phyloP scores from a whole-genome alignment of 2,329 filamentous ascomycete genomes.

The Hypoxylon sp. region DNA sequence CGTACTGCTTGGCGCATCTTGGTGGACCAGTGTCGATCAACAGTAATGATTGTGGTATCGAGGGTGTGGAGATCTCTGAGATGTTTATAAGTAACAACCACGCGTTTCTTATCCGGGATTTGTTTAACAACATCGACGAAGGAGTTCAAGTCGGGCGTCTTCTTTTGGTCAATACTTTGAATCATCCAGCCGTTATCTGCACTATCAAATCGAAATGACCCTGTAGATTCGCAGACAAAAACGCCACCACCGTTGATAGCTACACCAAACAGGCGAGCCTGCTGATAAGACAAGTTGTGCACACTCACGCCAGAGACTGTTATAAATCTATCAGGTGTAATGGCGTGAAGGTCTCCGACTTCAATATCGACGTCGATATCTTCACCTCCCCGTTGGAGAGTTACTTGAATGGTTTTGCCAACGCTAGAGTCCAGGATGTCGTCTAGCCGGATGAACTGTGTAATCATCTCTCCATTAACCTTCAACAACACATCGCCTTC shows the following conservation, averaged over 20 bases:
- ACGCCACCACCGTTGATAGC: slow-evolving; percentile 79
- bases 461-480: slow-evolving; percentile 91
- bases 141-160: slow-evolving; percentile 83
- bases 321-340: slow-evolving; percentile 95
- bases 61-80: slow-evolving; percentile 93
- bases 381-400: slow-evolving; percentile 88
- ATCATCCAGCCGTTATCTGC: slow-evolving; percentile 93
- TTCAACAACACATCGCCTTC: slow-evolving; percentile 94
- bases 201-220: slow-evolving; percentile 93
- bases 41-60: slow-evolving; percentile 89
- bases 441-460: slow-evolving; percentile 90
- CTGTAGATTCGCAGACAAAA: slow-evolving; percentile 92
- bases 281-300: slow-evolving; percentile 96
- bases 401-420: slow-evolving; percentile 76
- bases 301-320: slow-evolving; percentile 94
- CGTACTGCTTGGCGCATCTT: slow-evolving; percentile 93
- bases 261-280: slow-evolving; percentile 94
- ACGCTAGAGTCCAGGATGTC: slow-evolving; percentile 91
- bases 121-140: slow-evolving; percentile 91
- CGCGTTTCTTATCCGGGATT: slow-evolving; percentile 82
- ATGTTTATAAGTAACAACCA: slow-evolving; percentile 96
- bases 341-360: slow-evolving; percentile 90
- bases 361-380: slow-evolving; percentile 84
- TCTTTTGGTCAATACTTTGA: slow-evolving; percentile 90
- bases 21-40: slow-evolving; percentile 94